phyloP scores from a whole-genome alignment of 306 rosid species.

The Spatholobus suberectus region DNA sequence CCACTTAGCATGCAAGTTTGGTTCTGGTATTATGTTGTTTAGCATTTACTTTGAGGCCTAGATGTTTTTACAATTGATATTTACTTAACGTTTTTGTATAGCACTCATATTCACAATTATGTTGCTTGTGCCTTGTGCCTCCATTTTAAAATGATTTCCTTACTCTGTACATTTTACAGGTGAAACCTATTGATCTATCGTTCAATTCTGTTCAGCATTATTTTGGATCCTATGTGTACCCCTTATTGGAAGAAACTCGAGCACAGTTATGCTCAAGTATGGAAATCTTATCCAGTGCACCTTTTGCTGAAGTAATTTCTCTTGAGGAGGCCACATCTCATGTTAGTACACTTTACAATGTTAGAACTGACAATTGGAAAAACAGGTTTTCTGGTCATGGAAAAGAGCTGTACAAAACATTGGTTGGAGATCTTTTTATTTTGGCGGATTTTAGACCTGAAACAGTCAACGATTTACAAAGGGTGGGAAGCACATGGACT shows the following conservation, averaged over 20 bases:
- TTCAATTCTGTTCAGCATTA: slow-evolving; percentile 56
- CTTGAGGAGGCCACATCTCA: slow-evolving; percentile 38
- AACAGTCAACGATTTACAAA: slow-evolving; percentile 51
- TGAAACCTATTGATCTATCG: slow-evolving; percentile 52
- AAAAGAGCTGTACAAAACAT: slow-evolving; percentile 65
- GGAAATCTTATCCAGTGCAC: slow-evolving; percentile 56
- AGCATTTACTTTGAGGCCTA: background rate
- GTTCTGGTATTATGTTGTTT: background rate
- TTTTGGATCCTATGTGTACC: slow-evolving; percentile 55
- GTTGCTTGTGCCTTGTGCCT: background rate
- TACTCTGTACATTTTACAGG: slow-evolving; percentile 47
- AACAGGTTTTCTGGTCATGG: slow-evolving; percentile 58
- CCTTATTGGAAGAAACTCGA: slow-evolving; percentile 75
- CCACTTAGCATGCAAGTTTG: background rate
- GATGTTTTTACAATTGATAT: background rate
- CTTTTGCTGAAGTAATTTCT: slow-evolving; percentile 57
- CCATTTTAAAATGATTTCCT: background rate
- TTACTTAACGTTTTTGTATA: background rate
- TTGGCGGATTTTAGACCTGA: slow-evolving; percentile 68
- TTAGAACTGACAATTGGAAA: slow-evolving; percentile 56
- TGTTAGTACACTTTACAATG: slow-evolving; percentile 39
- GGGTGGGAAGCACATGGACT: slow-evolving; percentile 62
- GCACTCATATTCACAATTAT: background rate
- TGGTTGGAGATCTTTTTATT: slow-evolving; percentile 70
- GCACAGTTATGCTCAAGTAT: slow-evolving; percentile 59